These are phyloP conservation scores for Kentomonas sorsogonicus DNA, from an alignment of 208 protist genomes.

Conservation along the genomic window DNA sequence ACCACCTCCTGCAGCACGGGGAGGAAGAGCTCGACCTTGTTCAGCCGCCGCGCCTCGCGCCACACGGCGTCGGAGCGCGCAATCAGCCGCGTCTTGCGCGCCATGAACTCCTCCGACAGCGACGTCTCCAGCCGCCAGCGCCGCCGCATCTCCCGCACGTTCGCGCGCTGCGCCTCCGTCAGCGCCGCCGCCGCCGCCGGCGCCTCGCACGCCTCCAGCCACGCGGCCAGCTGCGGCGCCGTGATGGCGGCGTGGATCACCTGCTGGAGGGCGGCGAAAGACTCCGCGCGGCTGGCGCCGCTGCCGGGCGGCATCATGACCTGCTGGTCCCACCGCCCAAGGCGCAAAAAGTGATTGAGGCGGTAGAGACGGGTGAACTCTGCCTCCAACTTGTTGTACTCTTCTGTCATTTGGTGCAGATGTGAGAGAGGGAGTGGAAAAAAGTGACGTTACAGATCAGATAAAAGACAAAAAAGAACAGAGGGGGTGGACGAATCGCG, in stretches of 20 bases:
- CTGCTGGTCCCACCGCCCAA: constrained; percentile 43
- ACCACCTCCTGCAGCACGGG: constrained; percentile 43
- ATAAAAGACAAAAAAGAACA: not conserved
- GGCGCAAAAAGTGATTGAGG: constrained; percentile 24
- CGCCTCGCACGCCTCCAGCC: not conserved
- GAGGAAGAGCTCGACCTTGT: constrained; percentile 42
- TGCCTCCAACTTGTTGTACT: constrained; percentile 42
- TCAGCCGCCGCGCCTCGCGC: constrained; percentile 32
- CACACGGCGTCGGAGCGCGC: constrained; percentile 28
- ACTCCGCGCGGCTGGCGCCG: constrained; percentile 19
- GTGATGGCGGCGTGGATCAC: constrained; percentile 36
- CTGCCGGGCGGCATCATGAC: constrained; percentile 46
- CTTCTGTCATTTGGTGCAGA: constrained; percentile 13
- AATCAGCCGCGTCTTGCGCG: constrained; percentile 23
- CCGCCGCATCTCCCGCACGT: constrained; percentile 51
- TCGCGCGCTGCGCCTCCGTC: constrained; percentile 26
- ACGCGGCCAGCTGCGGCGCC: constrained; percentile 1
- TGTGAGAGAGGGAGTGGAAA: no score
- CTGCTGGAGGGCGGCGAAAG: constrained; percentile 29
- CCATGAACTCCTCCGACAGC: constrained; percentile 32
- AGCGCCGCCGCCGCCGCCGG: constrained; percentile 6
- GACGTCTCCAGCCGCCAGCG: constrained; percentile 18
- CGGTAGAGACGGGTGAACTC: constrained; percentile 29
- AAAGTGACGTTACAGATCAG: not conserved
- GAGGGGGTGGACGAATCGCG: not conserved